Evolutionary conservation across 352 stramenopile species (phyloP).

Genomic region (Phytophthora syringae): DNA sequence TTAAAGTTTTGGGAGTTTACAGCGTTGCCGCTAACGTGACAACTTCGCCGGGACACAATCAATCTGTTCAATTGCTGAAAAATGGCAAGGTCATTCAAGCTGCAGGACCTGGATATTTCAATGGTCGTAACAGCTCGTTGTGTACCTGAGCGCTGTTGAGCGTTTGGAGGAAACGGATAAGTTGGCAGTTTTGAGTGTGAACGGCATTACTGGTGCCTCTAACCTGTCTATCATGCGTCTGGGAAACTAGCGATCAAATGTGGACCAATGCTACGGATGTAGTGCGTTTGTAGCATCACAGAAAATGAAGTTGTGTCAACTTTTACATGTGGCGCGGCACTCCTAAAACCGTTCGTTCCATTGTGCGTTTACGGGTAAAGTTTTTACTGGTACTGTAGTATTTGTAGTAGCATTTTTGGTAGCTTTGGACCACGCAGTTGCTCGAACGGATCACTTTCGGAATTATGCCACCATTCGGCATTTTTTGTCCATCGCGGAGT

Average conservation of each 20-base stretch:
- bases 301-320: too few species aligned
- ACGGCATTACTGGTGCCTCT: neutral
- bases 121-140: neutral
- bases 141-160: neutral
- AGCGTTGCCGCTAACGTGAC: neutral
- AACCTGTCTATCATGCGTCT: neutral
- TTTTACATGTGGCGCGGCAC: too few species aligned
- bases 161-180: neutral
- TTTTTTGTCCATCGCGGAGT: too few species aligned
- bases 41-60: neutral
- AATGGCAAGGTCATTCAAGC: neutral
- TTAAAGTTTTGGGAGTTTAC: neutral
- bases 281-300: too few species aligned
- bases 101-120: neutral
- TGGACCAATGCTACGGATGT: neutral
- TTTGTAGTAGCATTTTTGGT: too few species aligned
- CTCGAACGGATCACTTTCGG: too few species aligned
- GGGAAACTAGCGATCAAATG: neutral
- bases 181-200: neutral
- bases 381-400: too few species aligned
- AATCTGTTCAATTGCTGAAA: neutral
- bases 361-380: too few species aligned
- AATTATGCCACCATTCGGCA: too few species aligned
- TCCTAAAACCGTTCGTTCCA: too few species aligned
- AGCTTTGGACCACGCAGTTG: too few species aligned